Percentiles rank a stretch among this genome's conserved stretches.
Evolutionary conservation across 2,329 filamentous ascomycete genomes (phyloP).

Genomic region (Cercospora canescens): DNA sequence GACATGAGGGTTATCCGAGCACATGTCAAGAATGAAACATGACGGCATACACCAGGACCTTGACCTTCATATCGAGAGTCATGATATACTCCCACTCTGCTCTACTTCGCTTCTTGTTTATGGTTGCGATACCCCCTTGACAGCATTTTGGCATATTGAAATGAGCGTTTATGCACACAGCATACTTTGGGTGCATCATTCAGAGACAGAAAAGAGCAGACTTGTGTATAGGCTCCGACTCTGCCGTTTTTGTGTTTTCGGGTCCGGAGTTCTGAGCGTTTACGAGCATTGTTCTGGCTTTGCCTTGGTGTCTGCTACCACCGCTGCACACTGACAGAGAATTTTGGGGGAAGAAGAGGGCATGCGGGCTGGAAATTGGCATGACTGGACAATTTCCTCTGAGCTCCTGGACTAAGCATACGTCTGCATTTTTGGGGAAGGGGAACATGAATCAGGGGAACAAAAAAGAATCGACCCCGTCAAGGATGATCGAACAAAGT

Average conservation of each 20-base stretch:
- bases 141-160: constrained; percentile 1
- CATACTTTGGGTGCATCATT: not conserved
- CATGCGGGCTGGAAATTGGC: not conserved
- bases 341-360: not conserved
- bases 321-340: not conserved
- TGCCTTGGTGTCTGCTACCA: not conserved
- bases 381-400: not conserved
- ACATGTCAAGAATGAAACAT: constrained; percentile 3
- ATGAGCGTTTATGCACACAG: not conserved
- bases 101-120: constrained; percentile 20
- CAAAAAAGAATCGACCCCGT: not conserved
- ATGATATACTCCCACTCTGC: constrained; percentile 5
- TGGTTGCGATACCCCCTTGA: constrained; percentile 13
- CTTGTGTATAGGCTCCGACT: not conserved
- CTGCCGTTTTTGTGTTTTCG: not conserved
- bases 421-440: not conserved
- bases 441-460: no score
- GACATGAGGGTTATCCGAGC: constrained; percentile 8
- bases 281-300: not conserved
- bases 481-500: not conserved
- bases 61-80: not conserved
- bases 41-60: not conserved
- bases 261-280: not conserved
- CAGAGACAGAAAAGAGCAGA: not conserved
- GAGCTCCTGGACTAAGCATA: not conserved